A percentile compares a stretch with the other conserved stretches of the same genome.
Evolutionary conservation across 2,329 filamentous ascomycete species (phyloP).

Genomic region (Raffaelea ambrosiae): DNA sequence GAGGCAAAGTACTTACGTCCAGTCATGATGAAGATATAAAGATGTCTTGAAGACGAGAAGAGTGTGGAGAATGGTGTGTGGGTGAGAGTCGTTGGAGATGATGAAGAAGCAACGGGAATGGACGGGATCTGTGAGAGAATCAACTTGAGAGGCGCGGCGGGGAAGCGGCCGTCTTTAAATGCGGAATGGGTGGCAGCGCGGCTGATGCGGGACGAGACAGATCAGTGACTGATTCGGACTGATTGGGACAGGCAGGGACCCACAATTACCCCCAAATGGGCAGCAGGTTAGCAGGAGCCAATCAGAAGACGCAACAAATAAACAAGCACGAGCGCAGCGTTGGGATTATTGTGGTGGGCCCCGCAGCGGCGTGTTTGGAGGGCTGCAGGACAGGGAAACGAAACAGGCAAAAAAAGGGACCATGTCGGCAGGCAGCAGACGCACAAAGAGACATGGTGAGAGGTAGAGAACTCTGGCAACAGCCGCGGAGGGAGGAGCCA

Average conservation of each 20-base stretch:
- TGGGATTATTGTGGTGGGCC: too few species aligned
- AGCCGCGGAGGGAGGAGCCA: too few species aligned
- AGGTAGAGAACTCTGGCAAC: too few species aligned
- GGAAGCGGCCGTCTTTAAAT: conserved; percentile 13
- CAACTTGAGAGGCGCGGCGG: conserved; percentile 3
- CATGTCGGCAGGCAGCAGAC: too few species aligned
- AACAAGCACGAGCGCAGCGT: conserved; percentile 4
- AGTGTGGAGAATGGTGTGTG: neutral
- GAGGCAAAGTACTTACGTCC: conserved; percentile 21
- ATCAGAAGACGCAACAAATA: conserved; percentile 10
- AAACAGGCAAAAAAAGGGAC: too few species aligned
- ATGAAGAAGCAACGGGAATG: too few species aligned
- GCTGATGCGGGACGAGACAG: conserved; percentile 10
- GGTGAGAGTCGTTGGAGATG: neutral
- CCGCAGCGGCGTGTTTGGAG: too few species aligned
- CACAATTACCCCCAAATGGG: neutral
- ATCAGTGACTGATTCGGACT: conserved; percentile 15
- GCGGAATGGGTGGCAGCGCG: conserved; percentile 8
- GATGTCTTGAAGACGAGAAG: conserved; percentile 1
- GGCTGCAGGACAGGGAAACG: too few species aligned
- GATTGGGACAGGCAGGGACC: neutral
- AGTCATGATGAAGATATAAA: conserved; percentile 20
- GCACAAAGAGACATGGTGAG: too few species aligned
- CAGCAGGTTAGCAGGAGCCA: conserved; percentile 2
- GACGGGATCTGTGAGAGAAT: neutral